phyloP scores from a whole-genome alignment of 805 yeast species.

The Kuraishia capsulata region DNA sequence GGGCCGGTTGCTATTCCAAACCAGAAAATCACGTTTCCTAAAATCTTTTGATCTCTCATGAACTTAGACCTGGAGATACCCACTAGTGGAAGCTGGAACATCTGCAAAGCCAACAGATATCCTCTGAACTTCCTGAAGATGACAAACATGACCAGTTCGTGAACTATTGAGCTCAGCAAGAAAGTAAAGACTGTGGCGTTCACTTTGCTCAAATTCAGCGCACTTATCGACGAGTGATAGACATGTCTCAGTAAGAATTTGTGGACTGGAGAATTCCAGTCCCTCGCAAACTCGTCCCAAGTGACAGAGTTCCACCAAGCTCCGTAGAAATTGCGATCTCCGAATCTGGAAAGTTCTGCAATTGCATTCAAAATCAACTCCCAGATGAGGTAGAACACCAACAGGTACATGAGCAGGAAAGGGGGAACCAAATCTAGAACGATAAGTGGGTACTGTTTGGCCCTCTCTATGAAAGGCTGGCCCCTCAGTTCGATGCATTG shows the following conservation, averaged over 20 bases:
- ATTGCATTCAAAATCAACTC: conserved; percentile 84
- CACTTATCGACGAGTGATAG: conserved; percentile 81
- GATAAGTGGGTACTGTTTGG: conserved; percentile 44
- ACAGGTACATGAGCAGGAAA: conserved; percentile 63
- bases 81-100: conserved; percentile 81
- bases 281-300: conserved; percentile 88
- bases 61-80: conserved; percentile 50
- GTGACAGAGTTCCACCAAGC: conserved; percentile 97
- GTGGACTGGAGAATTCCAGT: conserved; percentile 95
- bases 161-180: conserved; percentile 71
- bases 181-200: conserved; percentile 76
- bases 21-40: conserved; percentile 88
- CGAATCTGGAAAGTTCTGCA: conserved; percentile 82
- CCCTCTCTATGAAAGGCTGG: conserved; percentile 35
- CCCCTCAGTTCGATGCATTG: conserved; percentile 45
- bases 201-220: conserved; percentile 52
- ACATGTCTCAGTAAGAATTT: conserved; percentile 85
- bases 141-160: conserved; percentile 88
- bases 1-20: conserved; percentile 87
- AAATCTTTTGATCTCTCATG: conserved; percentile 41
- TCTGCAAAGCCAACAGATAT: conserved; percentile 70
- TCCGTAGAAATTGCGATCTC: conserved; percentile 88
- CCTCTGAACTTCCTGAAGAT: conserved; percentile 75
- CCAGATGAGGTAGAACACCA: conserved; percentile 89
- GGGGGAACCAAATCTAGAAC: conserved; percentile 72